phyloP scores from a whole-genome alignment of 192 early-diverging fungal genomes.

The Jimgerdemannia flammicorona region DNA sequence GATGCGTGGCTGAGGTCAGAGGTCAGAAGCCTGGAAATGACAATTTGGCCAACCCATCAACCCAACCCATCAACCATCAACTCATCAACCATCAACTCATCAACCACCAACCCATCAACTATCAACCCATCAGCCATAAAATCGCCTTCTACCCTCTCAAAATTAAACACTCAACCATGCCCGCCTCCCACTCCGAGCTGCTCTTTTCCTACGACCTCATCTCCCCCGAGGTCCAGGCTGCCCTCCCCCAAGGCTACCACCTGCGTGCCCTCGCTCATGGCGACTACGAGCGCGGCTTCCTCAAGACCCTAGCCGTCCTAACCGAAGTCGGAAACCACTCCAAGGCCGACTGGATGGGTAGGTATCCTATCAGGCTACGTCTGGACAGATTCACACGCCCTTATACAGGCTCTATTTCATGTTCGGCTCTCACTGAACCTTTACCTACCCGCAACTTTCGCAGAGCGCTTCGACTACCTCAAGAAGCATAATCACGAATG shows the following conservation, averaged over 20 bases:
- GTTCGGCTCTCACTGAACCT: too few species aligned
- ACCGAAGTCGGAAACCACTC: slow-evolving; percentile 72
- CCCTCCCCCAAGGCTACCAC: slow-evolving; percentile 60
- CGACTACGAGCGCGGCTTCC: slow-evolving; percentile 77
- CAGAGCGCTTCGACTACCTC: slow-evolving; percentile 71
- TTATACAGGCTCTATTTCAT: neutral
- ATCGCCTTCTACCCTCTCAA: too few species aligned
- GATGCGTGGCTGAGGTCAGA: too few species aligned
- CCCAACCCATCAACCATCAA: too few species aligned
- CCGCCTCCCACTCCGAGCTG: slow-evolving; percentile 13
- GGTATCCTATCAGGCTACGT: neutral
- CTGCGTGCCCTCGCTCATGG: slow-evolving; percentile 59
- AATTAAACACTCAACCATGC: neutral
- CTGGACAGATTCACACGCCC: neutral
- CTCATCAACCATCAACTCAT: too few species aligned
- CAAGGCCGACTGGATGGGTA: slow-evolving; percentile 67
- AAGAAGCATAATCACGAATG: slow-evolving; percentile 75
- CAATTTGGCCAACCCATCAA: too few species aligned
- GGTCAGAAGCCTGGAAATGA: too few species aligned
- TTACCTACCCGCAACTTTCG: neutral
- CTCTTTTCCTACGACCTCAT: slow-evolving; percentile 67
- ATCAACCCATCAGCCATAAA: too few species aligned
- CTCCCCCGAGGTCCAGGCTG: slow-evolving; percentile 61
- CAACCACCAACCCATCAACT: too few species aligned
- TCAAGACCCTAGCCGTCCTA: slow-evolving; percentile 58